Base-by-base conservation (phyloP, 2,329 filamentous ascomycete species). In the Scedosporium apiospermum region DNA sequence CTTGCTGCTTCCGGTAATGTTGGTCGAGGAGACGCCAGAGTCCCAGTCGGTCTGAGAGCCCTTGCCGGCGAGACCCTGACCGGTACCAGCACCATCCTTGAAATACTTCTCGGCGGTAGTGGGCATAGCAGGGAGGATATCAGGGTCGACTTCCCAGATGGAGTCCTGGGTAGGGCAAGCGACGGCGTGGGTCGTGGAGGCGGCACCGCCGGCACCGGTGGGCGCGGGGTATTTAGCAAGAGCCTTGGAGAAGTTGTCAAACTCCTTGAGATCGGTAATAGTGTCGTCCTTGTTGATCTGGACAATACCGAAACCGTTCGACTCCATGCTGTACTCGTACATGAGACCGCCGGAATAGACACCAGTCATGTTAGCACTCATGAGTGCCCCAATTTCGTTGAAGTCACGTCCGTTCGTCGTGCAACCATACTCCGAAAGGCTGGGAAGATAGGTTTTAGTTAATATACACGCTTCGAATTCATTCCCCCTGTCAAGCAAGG, bases 341-440 rank as follows among this genome's bases (percentile, higher is more conserved):
- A 97, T 90, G 46, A 99, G 84, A 74, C 95, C 95, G 70, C 95
- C 95, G 49, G 93, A 97, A 84, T 96, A 98, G 70, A 97, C 92
- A 18, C 75, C 69, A 6, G 88, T 92, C 93, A 98, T 98, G 64
- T 96, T 74, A 21, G 75, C 76, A 76, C 80, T 84, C 88, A 97
- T 98, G 63, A 99, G 81, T 57, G 93, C 82, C 58, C 76, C 75
- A 61, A 97, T 77, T 78, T 97, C 93, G 64, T 86, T 80, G 71
- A 96, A 99, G 71, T 88, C 80, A 69, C 93, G 93, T 64, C 80
- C 84, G 80, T 90, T 92, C 72, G 84, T 88, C 76, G 73, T 91
- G 80, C 95, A 99, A 65, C 95, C 95, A 73, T 89, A 98, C 76
- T 98, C 95, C 60, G 93, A 97, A 62, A 99, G 83, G 85, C 78